A percentile compares a stretch with the other conserved stretches of the same genome.
Conservation (phyloP, 139 green algal genomes). For the Chlorella sp. region DNA sequence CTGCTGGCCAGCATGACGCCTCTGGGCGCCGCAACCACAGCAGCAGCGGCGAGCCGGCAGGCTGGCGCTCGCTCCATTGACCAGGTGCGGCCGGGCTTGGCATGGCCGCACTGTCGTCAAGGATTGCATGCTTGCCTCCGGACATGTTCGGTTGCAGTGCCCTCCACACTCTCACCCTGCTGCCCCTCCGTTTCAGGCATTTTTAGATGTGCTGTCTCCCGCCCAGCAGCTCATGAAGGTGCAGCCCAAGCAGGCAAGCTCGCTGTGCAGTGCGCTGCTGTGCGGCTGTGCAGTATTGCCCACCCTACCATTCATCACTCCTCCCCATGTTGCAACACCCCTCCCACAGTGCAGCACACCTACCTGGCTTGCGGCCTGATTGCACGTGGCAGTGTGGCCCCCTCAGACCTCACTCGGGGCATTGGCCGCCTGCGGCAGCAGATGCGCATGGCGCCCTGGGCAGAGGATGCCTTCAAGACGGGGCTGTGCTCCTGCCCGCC, state of each 20-base stretch:
- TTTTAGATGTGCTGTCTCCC: conserved; percentile 72
- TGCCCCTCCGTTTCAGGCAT: no score
- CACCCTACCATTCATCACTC: no score
- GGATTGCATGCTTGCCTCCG: no score
- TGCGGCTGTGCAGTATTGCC: no score
- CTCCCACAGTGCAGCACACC: conserved; percentile 48
- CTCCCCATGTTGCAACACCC: no score
- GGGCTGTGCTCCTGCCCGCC: conserved; percentile 75
- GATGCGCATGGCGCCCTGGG: conserved; percentile 82
- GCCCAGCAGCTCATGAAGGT: conserved; percentile 74
- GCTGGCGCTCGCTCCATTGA: conserved; percentile 45
- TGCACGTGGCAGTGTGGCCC: conserved; percentile 62
- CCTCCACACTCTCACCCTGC: no score
- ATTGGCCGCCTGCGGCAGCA: conserved; percentile 63
- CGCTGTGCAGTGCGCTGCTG: background rate
- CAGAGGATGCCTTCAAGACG: conserved; percentile 83
- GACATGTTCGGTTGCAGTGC: no score
- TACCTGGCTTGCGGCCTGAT: conserved; percentile 82
- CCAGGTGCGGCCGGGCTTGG: no score
- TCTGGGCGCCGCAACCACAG: conserved; percentile 39
- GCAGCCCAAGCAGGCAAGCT: conserved; percentile 47
- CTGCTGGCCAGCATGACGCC: conserved; percentile 74
- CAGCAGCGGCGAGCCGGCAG: conserved; percentile 1
- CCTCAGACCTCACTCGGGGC: conserved; percentile 78
- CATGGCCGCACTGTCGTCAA: no score